Evolutionary conservation across 305 asterid genomes (phyloP).

Genomic region (Fraxinus paxiana): DNA sequence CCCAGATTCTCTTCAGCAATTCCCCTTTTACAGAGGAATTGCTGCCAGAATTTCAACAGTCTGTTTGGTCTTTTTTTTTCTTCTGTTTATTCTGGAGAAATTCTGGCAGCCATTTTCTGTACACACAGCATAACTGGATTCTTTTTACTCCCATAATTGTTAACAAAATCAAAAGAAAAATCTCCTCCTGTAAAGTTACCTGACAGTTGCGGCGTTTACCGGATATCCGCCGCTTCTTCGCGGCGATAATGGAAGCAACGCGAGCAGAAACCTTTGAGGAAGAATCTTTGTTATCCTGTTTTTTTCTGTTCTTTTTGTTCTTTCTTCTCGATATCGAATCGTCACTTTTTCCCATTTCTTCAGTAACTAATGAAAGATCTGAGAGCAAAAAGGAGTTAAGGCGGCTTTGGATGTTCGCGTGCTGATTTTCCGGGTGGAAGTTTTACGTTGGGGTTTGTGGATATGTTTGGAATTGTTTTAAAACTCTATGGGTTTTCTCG

Average conservation of each 20-base stretch:
- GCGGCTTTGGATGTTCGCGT: constrained; percentile 14
- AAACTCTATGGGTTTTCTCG: constrained; percentile 5
- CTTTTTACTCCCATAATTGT: neutral
- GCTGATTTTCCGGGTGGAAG: neutral
- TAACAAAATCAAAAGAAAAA: neutral
- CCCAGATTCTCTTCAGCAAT: neutral
- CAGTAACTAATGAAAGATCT: constrained; percentile 7
- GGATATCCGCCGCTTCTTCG: constrained; percentile 80
- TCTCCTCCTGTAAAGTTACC: constrained; percentile 30
- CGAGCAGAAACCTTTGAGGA: constrained; percentile 51
- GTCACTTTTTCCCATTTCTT: constrained; percentile 72
- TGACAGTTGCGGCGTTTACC: constrained; percentile 93
- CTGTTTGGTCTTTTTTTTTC: neutral
- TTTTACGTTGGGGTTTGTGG: neutral
- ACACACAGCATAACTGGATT: neutral
- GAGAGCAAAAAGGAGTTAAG: neutral
- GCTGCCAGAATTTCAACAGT: neutral
- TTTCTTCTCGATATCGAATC: constrained; percentile 69
- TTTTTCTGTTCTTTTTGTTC: constrained; percentile 50
- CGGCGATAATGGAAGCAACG: constrained; percentile 78
- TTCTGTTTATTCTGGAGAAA: no score
- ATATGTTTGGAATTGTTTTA: constrained; percentile 9
- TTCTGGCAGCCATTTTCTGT: no score
- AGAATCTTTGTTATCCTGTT: constrained; percentile 44
- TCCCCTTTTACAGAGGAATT: neutral